Percentiles rank a stretch among this genome's conserved stretches.
Evolutionary conservation across 2,329 filamentous ascomycete species (phyloP).

Genomic region (Trichoderma brevicompactum): DNA sequence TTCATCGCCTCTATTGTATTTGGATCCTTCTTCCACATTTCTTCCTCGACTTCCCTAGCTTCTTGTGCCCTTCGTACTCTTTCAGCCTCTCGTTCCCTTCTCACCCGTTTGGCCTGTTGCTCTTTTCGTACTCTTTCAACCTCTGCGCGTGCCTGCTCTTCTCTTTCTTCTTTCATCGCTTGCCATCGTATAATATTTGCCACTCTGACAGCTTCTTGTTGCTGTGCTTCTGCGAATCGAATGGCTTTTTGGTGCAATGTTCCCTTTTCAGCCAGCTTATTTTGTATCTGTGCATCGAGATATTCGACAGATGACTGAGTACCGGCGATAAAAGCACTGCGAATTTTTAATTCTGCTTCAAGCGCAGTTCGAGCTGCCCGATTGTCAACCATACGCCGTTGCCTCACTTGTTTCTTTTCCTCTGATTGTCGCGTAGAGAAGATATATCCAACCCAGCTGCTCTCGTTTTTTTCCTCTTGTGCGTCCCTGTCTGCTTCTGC

Average conservation of each 20-base stretch:
- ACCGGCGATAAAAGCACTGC: not conserved
- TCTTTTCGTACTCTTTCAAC: not conserved
- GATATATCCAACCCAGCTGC: not conserved
- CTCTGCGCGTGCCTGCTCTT: not conserved
- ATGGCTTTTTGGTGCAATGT: not conserved
- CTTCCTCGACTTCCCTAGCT: not conserved
- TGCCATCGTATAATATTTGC: not conserved
- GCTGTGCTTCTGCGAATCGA: not conserved
- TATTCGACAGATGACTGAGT: not conserved
- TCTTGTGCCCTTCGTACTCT: not conserved
- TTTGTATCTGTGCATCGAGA: not conserved
- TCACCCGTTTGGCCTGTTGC: not conserved
- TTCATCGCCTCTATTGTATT: not conserved
- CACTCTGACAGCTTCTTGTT: not conserved
- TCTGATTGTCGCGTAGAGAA: not conserved
- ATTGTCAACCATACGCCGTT: slow-evolving; percentile 2
- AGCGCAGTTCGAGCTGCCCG: not conserved
- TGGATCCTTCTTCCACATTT: not conserved
- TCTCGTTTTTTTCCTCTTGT: not conserved
- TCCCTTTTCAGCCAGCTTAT: not conserved
- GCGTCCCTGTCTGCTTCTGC: not conserved
- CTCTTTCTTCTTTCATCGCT: not conserved
- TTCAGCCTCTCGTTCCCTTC: not conserved
- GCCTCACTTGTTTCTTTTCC: not conserved
- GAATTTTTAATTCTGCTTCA: not conserved